A percentile compares a stretch with the other conserved stretches of the same genome.
phyloP scores from a whole-genome alignment of 352 stramenopile genomes.

The Globisporangium nagaii region DNA sequence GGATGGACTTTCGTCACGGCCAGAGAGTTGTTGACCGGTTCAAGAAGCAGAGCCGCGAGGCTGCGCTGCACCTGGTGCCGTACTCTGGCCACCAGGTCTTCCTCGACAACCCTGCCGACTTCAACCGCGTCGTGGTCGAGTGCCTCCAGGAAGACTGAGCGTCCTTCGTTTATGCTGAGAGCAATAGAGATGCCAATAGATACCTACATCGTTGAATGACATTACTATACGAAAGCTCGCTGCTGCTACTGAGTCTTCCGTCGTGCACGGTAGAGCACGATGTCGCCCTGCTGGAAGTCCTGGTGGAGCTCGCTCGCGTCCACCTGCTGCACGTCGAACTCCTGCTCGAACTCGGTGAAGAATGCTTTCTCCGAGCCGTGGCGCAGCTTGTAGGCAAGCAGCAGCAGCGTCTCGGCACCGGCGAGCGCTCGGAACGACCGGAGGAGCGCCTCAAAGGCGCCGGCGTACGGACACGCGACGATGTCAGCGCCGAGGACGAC shows the following conservation, averaged over 20 bases:
- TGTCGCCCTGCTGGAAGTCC: conserved; percentile 65
- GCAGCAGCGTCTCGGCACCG: conserved; percentile 30
- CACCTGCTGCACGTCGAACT: conserved; percentile 45
- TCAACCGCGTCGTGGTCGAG: conserved; percentile 61
- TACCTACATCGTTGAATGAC: background rate
- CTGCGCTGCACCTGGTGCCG: conserved; percentile 57
- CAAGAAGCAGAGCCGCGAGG: conserved; percentile 18
- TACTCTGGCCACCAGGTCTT: conserved; percentile 79
- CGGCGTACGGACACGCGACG: conserved; percentile 75
- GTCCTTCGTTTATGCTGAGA: background rate
- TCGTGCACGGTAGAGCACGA: conserved; percentile 53
- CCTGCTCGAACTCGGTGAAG: conserved; percentile 41
- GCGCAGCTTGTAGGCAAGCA: conserved; percentile 78
- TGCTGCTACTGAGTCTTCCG: too few species aligned
- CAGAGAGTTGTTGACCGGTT: conserved; percentile 58
- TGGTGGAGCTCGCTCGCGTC: conserved; percentile 39
- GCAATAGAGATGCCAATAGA: background rate
- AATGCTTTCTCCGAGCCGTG: conserved; percentile 61
- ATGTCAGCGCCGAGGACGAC: conserved; percentile 80
- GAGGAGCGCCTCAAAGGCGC: conserved; percentile 58
- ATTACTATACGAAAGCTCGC: too few species aligned
- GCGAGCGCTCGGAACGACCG: conserved; percentile 41
- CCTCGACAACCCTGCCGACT: conserved; percentile 69
- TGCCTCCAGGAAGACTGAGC: conserved; percentile 7
- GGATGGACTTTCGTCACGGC: conserved; percentile 81